Conservation (phyloP, 1,139 yeast genomes). For the Martiniozyma asiatica region DNA sequence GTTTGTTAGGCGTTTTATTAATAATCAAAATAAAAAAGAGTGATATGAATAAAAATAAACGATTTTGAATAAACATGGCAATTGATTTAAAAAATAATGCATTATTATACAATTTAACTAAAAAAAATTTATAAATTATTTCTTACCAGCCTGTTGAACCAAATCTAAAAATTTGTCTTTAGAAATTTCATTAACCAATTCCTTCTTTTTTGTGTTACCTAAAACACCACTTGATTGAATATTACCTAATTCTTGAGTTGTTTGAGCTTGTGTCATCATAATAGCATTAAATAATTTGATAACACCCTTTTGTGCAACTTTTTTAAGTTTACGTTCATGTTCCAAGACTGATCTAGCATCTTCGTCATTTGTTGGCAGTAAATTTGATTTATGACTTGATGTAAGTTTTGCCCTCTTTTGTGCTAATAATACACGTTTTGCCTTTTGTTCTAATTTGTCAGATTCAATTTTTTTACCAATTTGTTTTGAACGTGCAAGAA, state of each 20-base stretch:
- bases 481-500: constrained; percentile 66
- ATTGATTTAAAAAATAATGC: no score
- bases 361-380: constrained; percentile 44
- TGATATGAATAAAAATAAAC: no score
- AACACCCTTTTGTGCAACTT: constrained; percentile 89
- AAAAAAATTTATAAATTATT: no score
- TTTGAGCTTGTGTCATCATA: constrained; percentile 64
- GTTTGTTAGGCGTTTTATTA: no score
- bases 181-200: constrained; percentile 67
- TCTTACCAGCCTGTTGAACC: constrained; percentile 69
- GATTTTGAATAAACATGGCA: no score
- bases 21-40: no score
- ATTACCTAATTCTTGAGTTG: constrained; percentile 31
- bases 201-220: constrained; percentile 34
- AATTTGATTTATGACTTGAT: constrained; percentile 52
- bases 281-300: constrained; percentile 87
- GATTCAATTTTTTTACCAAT: constrained; percentile 63
- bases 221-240: constrained; percentile 15
- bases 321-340: constrained; percentile 61
- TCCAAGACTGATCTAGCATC: constrained; percentile 49
- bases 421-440: constrained; percentile 52
- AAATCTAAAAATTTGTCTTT: constrained; percentile 84
- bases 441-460: constrained; percentile 75
- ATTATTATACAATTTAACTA: no score
- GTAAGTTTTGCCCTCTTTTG: constrained; percentile 66